A percentile compares a stretch with the other conserved stretches of the same genome.
phyloP scores from a whole-genome alignment of 78 protist genomes.

The Ministeria vibrans region DNA sequence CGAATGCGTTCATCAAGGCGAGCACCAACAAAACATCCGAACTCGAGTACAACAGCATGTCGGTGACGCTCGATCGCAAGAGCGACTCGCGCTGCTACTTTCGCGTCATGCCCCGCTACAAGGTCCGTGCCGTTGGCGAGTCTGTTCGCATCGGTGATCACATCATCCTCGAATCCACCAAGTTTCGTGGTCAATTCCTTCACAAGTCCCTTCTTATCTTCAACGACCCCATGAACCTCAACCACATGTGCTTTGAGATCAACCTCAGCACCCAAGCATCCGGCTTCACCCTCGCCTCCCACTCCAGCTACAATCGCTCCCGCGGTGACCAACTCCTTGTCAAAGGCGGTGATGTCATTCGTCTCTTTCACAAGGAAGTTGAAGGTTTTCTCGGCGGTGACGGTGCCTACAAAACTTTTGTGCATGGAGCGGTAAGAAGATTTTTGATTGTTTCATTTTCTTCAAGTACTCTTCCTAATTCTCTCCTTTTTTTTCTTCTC shows the following conservation, averaged over 20 bases:
- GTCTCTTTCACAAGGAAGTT: neutral
- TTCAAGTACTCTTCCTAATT: too few relatives aligned
- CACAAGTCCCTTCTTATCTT: neutral
- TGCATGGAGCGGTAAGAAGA: too few relatives aligned
- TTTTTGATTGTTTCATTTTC: too few relatives aligned
- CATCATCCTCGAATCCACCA: neutral
- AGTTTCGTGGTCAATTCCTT: neutral
- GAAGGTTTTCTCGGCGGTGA: neutral
- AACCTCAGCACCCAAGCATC: neutral
- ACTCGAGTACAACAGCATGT: neutral
- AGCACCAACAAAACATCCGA: neutral
- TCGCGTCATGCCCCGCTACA: conserved; percentile 12
- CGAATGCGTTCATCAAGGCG: neutral
- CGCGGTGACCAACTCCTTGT: too few relatives aligned
- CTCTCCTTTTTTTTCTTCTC: too few relatives aligned
- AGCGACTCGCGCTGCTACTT: neutral
- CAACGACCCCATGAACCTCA: neutral
- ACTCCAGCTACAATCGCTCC: neutral
- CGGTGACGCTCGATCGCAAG: neutral
- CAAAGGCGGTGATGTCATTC: neutral
- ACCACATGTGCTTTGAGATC: neutral
- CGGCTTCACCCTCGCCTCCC: neutral
- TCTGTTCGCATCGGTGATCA: neutral
- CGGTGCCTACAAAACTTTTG: too few relatives aligned
- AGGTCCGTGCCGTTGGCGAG: conserved; percentile 20